Percentiles rank a stretch among this genome's conserved stretches.
These are phyloP conservation scores for Psilocybe sp. DNA, from an alignment of 768 basidiomycete genomes.

Conservation along the genomic window DNA sequence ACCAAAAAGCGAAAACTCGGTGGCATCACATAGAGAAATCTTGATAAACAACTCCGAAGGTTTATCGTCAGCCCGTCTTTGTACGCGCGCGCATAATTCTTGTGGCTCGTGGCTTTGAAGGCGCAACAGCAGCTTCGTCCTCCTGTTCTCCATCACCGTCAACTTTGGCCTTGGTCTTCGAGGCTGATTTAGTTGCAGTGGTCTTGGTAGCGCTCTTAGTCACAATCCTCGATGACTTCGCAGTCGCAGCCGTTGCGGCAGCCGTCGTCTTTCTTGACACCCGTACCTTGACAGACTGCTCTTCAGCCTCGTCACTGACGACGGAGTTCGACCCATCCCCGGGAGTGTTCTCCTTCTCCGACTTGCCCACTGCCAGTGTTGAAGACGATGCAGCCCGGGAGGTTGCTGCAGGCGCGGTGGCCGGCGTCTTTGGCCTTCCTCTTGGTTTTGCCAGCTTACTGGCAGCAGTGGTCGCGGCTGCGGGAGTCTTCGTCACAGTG, in stretches of 20 bases:
- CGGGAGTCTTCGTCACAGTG: constrained; percentile 12
- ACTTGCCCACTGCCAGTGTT: constrained; percentile 14
- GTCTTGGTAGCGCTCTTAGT: constrained; percentile 4
- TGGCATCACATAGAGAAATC: too few relatives aligned
- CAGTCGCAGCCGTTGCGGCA: constrained; percentile 13
- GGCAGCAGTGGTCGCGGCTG: constrained; percentile 5
- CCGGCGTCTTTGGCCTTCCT: constrained; percentile 29
- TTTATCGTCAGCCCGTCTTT: not conserved
- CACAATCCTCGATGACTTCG: constrained; percentile 5
- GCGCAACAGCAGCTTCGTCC: not conserved
- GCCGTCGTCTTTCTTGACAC: constrained; percentile 32
- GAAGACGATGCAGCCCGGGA: constrained; percentile 2
- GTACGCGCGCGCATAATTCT: constrained; percentile 7
- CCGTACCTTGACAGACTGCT: constrained; percentile 29
- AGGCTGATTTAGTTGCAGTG: not conserved
- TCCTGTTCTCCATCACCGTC: constrained; percentile 2
- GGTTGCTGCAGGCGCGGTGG: constrained; percentile 29
- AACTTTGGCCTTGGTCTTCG: constrained; percentile 3
- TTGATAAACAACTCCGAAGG: too few relatives aligned
- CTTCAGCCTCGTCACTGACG: constrained; percentile 24
- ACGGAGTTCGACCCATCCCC: constrained; percentile 18
- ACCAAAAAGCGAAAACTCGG: too few relatives aligned
- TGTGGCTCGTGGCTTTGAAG: constrained; percentile 7
- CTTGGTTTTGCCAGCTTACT: constrained; percentile 15
- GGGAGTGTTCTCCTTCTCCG: constrained; percentile 41